phyloP scores from a whole-genome alignment of 805 yeast genomes.

The Nematodospora valgi region DNA sequence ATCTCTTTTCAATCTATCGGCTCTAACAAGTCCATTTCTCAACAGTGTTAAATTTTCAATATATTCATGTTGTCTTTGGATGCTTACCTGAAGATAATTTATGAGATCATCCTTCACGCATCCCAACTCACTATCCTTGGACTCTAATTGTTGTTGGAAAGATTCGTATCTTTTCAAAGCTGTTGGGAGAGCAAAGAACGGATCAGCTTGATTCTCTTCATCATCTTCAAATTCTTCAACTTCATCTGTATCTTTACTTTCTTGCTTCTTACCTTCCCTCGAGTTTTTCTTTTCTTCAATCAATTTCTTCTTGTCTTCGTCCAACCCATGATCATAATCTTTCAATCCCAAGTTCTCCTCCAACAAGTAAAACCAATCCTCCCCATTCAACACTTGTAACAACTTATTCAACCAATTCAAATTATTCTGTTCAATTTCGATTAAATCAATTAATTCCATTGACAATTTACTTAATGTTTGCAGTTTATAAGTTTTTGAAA shows the following conservation, averaged over 20 bases:
- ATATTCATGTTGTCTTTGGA: slow-evolving; percentile 68
- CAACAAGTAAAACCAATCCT: slow-evolving; percentile 66
- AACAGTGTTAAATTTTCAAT: slow-evolving; percentile 72
- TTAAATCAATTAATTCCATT: slow-evolving; percentile 66
- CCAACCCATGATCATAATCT: slow-evolving; percentile 62
- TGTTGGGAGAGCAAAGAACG: slow-evolving; percentile 56
- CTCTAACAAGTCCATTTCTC: slow-evolving; percentile 72
- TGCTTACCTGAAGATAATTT: slow-evolving; percentile 42
- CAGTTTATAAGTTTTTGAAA: slow-evolving; percentile 62
- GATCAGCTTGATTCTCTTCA: slow-evolving; percentile 21
- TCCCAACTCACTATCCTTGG: slow-evolving; percentile 25
- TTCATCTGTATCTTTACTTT: slow-evolving; percentile 9
- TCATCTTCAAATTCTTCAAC: slow-evolving; percentile 15
- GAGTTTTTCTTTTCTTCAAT: slow-evolving; percentile 18
- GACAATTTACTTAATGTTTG: slow-evolving; percentile 54
- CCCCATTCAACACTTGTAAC: slow-evolving; percentile 80
- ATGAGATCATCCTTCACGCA: slow-evolving; percentile 60
- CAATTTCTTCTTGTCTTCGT: slow-evolving; percentile 15
- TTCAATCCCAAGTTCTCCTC: slow-evolving; percentile 67
- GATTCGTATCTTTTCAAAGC: slow-evolving; percentile 31
- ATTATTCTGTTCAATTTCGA: slow-evolving; percentile 77
- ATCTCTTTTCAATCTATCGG: slow-evolving; percentile 68
- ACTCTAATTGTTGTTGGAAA: slow-evolving; percentile 19
- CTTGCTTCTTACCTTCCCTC: slow-evolving; percentile 1
- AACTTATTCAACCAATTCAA: slow-evolving; percentile 69